Percentiles rank a stretch among this genome's conserved stretches.
phyloP scores from a whole-genome alignment of 148 eudicot species.

The Amaranthus palmeri region DNA sequence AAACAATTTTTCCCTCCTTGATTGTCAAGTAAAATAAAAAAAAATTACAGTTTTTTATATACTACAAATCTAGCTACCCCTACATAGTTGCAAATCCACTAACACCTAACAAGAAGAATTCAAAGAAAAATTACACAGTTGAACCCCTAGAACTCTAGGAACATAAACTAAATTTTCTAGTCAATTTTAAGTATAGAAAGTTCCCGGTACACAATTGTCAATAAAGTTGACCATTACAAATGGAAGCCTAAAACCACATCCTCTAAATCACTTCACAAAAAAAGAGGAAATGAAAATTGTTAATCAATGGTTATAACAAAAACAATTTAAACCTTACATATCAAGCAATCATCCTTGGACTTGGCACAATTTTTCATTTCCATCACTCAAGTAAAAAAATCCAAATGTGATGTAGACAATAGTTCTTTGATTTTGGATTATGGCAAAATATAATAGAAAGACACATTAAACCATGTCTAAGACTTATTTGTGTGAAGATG shows the following conservation, averaged over 20 bases:
- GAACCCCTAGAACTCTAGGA: neutral
- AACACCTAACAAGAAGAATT: neutral
- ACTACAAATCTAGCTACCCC: neutral
- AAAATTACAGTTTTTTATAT: neutral
- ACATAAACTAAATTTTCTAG: too few species aligned
- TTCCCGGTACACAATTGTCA: neutral
- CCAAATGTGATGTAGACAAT: too few species aligned
- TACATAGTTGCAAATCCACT: too few species aligned
- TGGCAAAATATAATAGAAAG: too few species aligned
- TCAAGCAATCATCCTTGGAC: neutral
- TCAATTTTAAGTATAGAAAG: too few species aligned
- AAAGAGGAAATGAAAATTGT: neutral
- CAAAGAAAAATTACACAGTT: neutral
- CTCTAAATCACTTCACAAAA: neutral
- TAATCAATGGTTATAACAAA: neutral
- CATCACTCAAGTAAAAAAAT: too few species aligned
- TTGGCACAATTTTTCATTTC: too few species aligned
- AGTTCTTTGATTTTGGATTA: too few species aligned
- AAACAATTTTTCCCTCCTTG: neutral
- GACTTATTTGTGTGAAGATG: too few species aligned
- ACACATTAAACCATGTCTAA: too few species aligned
- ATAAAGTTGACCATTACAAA: neutral
- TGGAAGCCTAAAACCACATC: neutral
- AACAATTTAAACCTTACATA: neutral
- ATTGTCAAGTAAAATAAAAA: neutral